Evolutionary conservation across 192 early-diverging fungal genomes (phyloP), one percentile per base, ranked within the genome.

Genomic region (Entomortierella chlamydospora): DNA sequence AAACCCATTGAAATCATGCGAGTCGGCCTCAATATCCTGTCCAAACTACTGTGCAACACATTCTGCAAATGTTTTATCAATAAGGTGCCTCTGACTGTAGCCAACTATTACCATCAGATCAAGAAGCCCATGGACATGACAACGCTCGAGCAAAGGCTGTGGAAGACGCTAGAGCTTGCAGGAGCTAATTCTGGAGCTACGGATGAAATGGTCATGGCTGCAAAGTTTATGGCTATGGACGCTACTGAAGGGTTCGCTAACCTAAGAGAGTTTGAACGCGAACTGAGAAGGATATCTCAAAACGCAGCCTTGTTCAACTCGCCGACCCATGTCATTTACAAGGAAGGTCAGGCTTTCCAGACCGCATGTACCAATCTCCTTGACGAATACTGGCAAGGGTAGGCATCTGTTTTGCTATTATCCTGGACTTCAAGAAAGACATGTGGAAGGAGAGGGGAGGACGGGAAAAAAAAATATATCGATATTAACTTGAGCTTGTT

Each of bases 71-170:
- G 58, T 51, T 79, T 79, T 49, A 52, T 79, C 50, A 79, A 60
- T 26, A 70, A 70, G 26, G 86, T 88, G 25, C 86, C 84, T 0
- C 54, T 52, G 11, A 71, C 83, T 2, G 56, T 82, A 1, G 47
- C 83, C 12, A 70, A 81, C 15, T 90, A 90, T 60, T 83, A 87
- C 15, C 65, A 69, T 7, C 60, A 83, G 28, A 85, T 90, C 52
- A 80, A 77, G 33, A 63, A 83, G 17, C 81, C 86, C 12, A 90
- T 87, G 85, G 88, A 90, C 57, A 34, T 90, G 41, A 78, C 61
- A 9, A 87, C 87, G 0, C 82, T 85, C 23, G 88, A 90, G 41
- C 64, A 73, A 11, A 90, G 83, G 61, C 68, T 90, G 4, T 90
- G 86, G 85, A 78, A 76, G 41, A 66, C 68, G 12, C 23, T 70